Conservation (phyloP, 2,329 filamentous ascomycete genomes). For the Scleromitrula shiraiana region DNA sequence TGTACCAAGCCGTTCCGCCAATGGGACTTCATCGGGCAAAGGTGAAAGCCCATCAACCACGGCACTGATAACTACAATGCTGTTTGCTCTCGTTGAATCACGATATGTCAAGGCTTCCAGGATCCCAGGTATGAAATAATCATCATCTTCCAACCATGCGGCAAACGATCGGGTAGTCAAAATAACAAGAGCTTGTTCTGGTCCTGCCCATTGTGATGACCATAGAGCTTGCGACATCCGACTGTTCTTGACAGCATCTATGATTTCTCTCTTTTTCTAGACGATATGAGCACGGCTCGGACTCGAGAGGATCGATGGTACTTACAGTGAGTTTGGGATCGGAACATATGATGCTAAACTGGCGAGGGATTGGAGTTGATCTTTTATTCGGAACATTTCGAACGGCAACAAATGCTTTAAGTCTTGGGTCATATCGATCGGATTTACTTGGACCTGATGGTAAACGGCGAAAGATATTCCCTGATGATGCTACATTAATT, state of each 20-base stretch:
- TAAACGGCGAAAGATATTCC: too few species aligned
- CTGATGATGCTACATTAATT: too few species aligned
- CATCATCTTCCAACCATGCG: conserved; percentile 24
- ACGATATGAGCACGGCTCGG: conserved; percentile 1
- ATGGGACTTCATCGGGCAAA: conserved; percentile 4
- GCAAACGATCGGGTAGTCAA: conserved; percentile 29
- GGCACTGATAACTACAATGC: conserved; percentile 39
- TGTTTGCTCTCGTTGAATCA: not conserved
- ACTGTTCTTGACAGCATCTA: not conserved
- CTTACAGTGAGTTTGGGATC: conserved; percentile 7
- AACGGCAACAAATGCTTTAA: too few species aligned
- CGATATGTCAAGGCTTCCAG: conserved; percentile 14
- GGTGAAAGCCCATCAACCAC: conserved; percentile 47
- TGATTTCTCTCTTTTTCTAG: conserved; percentile 1
- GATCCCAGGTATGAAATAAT: conserved; percentile 23
- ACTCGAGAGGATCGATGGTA: not conserved
- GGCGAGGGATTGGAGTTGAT: conserved; percentile 1
- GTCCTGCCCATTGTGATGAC: not conserved
- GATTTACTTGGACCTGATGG: too few species aligned
- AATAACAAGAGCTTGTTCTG: conserved; percentile 23
- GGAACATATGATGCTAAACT: conserved; percentile 8
- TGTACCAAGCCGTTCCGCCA: conserved; percentile 10
- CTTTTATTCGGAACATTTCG: too few species aligned
- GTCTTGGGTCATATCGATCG: too few species aligned
- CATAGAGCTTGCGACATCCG: conserved; percentile 1